These are phyloP conservation scores for Apophysomyces ossiformis DNA, from an alignment of 371 early-diverging fungal species.

Conservation along the genomic window DNA sequence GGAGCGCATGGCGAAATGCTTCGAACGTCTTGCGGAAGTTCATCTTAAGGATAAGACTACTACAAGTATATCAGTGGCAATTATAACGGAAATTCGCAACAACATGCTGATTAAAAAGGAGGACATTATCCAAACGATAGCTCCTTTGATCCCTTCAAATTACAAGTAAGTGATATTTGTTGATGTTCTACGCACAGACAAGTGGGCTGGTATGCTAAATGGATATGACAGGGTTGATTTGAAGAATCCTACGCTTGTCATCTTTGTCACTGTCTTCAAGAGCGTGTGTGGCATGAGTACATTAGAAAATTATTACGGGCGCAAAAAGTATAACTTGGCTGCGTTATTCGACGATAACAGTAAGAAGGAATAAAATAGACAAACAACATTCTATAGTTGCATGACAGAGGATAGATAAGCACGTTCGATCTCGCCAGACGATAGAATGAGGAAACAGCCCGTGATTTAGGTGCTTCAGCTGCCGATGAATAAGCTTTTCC, in stretches of 20 bases:
- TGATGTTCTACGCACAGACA: not conserved
- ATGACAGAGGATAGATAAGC: no score
- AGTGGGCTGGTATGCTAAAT: not conserved
- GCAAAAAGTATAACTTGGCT: conserved; percentile 52
- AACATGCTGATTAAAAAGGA: conserved; percentile 44
- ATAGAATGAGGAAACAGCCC: no score
- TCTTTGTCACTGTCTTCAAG: conserved; percentile 57
- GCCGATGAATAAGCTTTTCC: no score
- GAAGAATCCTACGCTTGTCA: conserved; percentile 48
- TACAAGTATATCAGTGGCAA: conserved; percentile 39
- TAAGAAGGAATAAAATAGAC: not conserved
- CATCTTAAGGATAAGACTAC: conserved; percentile 20
- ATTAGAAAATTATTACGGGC: conserved; percentile 45
- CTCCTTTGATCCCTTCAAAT: conserved; percentile 45
- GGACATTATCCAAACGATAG: conserved; percentile 45
- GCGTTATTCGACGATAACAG: conserved; percentile 15
- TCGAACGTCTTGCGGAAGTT: conserved; percentile 34
- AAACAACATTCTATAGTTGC: not conserved
- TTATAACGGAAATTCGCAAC: conserved; percentile 55
- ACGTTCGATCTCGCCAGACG: no score
- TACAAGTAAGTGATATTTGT: conserved; percentile 31
- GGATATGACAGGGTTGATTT: conserved; percentile 41
- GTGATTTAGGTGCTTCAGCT: no score
- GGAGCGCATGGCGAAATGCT: conserved; percentile 43
- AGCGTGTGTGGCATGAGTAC: conserved; percentile 58